Conservation (phyloP, 148 eudicot species). For the Persicaria tinctoria region DNA sequence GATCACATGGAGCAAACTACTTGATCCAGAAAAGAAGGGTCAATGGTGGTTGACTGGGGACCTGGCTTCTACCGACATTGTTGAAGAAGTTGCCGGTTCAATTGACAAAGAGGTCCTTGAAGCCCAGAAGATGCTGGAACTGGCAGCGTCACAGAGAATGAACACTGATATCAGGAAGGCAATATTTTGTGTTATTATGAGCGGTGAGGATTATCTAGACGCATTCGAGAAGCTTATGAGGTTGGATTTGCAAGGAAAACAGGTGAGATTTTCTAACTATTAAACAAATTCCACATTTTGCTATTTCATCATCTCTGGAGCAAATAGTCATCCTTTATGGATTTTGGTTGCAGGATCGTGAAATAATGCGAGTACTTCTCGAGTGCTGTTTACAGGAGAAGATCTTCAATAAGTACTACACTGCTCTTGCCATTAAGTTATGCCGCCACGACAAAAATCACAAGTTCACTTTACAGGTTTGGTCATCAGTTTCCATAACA, state of each 20-base stretch:
- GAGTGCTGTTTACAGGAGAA: conserved; percentile 94
- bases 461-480: conserved; percentile 84
- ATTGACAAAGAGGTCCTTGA: conserved; percentile 70
- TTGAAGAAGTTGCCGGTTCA: conserved; percentile 54
- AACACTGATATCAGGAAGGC: conserved; percentile 91
- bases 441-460: conserved; percentile 92
- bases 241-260: conserved; percentile 84
- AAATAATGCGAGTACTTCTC: conserved; percentile 80
- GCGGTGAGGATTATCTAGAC: conserved; percentile 87
- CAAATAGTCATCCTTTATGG: not conserved
- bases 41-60: conserved; percentile 94
- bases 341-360: conserved; percentile 66
- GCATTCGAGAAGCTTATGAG: conserved; percentile 90
- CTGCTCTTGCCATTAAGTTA: conserved; percentile 69
- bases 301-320: not conserved
- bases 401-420: conserved; percentile 76
- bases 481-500: not conserved
- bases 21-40: conserved; percentile 84
- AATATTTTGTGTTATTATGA: conserved; percentile 90
- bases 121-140: conserved; percentile 79
- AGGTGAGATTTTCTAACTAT: conserved; percentile 28
- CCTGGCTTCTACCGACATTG: conserved; percentile 27
- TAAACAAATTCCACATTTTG: conserved; percentile 2
- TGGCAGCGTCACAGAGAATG: conserved; percentile 86
- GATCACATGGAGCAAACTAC: conserved; percentile 74